Base-by-base conservation (phyloP, 768 basidiomycete genomes). In the Suillus lakei region DNA sequence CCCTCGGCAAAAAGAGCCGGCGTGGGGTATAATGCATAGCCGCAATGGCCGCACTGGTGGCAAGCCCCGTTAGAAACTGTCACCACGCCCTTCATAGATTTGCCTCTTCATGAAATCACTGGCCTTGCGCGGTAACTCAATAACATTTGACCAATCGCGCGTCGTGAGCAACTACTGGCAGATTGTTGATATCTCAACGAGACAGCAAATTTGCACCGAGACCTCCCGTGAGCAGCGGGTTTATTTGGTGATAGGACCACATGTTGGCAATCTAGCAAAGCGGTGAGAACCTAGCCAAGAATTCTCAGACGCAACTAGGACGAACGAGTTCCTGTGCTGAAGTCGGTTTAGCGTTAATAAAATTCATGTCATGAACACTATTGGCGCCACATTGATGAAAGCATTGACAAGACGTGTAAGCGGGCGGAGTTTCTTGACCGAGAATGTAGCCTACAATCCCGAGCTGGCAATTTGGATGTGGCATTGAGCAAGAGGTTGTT, bases 221-320 rank as follows among this genome's bases (percentile, higher is more conserved):
- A 69, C 62, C 36, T 53, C 15, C 50, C 50, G 15, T 26, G 30
- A 55, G 23, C 23, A 39, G 26, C 41, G 23, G 50, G 60, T 56
- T 60, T 59, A 55, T 61, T 66, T 60, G 6, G 48, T 43, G 39
- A 60, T 58, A 63, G 53, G 50, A 56, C 50, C 23, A 59, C 60
- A 59, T 58, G 32, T 60, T 50, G n/a, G 56, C 62, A 54, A 71
- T 70, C 70, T 64, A 65, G 58, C 70, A 66, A 58, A 63, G 55
- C 18, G 44, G 41, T 26, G 32, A 15, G 41, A 23, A 34, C n/a
- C 10, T 16, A 23, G 51, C 9, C 44, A 13, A 38, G 53, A 67
- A 68, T 70, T 34, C n/a, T 48, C 66, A 55, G 67, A 64, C 50
- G 32, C n/a, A 26, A 34, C 28, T 61, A 41, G 64, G 64, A 18